Conservation (phyloP, 805 yeast genomes). For the Pichia eremophila region DNA sequence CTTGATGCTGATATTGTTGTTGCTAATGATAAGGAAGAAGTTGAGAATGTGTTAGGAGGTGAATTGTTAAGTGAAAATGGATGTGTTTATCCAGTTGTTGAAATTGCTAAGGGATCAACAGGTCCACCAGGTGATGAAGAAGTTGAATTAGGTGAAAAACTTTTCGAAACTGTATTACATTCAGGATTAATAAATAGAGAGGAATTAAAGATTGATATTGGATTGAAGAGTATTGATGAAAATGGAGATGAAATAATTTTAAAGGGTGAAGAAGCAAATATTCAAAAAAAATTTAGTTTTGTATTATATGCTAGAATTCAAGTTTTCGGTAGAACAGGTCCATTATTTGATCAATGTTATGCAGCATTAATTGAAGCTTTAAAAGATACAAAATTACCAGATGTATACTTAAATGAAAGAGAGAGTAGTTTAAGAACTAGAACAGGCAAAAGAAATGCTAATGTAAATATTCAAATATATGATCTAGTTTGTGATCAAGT, state of each 20-base stretch:
- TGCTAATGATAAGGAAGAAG: conserved; percentile 10
- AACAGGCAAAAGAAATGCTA: conserved; percentile 27
- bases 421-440: conserved; percentile 20
- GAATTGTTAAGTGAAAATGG: conserved; percentile 20
- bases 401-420: conserved; percentile 57
- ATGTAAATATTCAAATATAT: conserved; percentile 32
- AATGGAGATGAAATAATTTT: conserved; percentile 42
- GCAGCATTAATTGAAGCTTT: conserved; percentile 58
- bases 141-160: conserved; percentile 57
- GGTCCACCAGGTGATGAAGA: conserved; percentile 87
- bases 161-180: conserved; percentile 52
- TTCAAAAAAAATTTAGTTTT: conserved; percentile 40
- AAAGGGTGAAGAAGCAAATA: conserved; percentile 31
- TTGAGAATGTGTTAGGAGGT: conserved; percentile 8
- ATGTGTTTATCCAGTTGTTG: conserved; percentile 63
- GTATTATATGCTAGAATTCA: conserved; percentile 66
- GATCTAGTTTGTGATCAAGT: conserved; percentile 49
- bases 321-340: conserved; percentile 75
- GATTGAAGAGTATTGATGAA: conserved; percentile 40
- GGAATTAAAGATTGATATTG: conserved; percentile 46
- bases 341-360: conserved; percentile 71
- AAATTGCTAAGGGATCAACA: conserved; percentile 60
- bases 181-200: conserved; percentile 42
- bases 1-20: conserved; percentile 29
- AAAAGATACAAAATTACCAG: conserved; percentile 51